phyloP scores from a whole-genome alignment of 495 filamentous ascomycete species.

The Penicillium bovifimosum region DNA sequence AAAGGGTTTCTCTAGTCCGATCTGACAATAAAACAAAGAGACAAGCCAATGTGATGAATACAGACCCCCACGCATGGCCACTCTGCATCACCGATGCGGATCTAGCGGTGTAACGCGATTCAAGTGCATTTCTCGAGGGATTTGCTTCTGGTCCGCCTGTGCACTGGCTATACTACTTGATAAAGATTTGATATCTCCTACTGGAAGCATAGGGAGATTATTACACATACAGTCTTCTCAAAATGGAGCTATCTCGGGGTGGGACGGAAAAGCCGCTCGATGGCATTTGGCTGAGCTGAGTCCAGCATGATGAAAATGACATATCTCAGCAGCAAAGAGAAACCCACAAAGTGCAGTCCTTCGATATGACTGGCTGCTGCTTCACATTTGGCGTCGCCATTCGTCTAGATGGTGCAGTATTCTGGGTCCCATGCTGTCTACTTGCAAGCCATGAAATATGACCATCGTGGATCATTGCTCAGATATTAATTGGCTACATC shows the following conservation, averaged over 20 bases:
- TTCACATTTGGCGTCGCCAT: constrained; percentile 8
- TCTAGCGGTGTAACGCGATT: constrained; percentile 28
- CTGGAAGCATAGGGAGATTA: neutral
- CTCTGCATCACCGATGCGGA: constrained; percentile 14
- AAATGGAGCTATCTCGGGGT: constrained; percentile 16
- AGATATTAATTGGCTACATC: neutral
- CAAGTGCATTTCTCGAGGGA: constrained; percentile 11
- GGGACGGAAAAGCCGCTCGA: constrained; percentile 15
- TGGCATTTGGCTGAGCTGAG: constrained; percentile 26
- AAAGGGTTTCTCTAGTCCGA: neutral
- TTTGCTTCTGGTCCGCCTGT: constrained; percentile 1
- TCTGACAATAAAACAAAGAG: constrained; percentile 1
- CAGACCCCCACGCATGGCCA: constrained; percentile 5
- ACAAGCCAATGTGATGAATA: constrained; percentile 23
- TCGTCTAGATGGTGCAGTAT: constrained; percentile 15
- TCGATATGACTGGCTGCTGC: constrained; percentile 17
- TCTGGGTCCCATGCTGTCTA: constrained; percentile 16
- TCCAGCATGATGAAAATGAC: constrained; percentile 23
- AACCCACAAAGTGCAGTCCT: neutral
- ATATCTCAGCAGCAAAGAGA: constrained; percentile 20
- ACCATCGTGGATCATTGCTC: constrained; percentile 6
- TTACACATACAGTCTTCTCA: constrained; percentile 4
- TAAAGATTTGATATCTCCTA: neutral
- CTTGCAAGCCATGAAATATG: constrained; percentile 8
- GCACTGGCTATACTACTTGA: constrained; percentile 7